Evolutionary conservation across 305 asterid genomes (phyloP).

Genomic region (Vinca major): DNA sequence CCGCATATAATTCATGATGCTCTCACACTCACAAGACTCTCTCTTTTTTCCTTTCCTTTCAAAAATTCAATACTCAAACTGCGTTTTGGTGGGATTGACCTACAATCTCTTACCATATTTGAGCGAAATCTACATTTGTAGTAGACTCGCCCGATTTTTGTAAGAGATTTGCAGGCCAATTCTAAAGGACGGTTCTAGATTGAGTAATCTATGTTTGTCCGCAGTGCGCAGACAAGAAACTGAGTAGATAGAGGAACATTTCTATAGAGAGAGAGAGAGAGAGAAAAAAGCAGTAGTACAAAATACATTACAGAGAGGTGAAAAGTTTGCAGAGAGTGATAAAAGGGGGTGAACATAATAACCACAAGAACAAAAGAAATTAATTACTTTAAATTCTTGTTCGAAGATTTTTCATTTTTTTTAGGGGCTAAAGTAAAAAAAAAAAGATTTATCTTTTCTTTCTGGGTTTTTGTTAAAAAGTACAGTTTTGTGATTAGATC

Average conservation of each 20-base stretch:
- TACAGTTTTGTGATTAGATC: conserved; percentile 22
- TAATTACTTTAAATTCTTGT: neutral
- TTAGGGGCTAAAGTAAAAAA: neutral
- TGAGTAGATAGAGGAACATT: too few relatives aligned
- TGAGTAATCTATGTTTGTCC: neutral
- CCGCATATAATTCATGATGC: too few relatives aligned
- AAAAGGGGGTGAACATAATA: conserved; percentile 14
- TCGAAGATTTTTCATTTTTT: neutral
- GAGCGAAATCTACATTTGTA: too few relatives aligned
- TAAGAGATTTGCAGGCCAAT: too few relatives aligned
- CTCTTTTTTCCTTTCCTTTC: too few relatives aligned
- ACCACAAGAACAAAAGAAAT: conserved; percentile 1
- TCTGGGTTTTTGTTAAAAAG: conserved; percentile 8
- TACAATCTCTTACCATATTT: too few relatives aligned
- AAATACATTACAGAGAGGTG: conserved; percentile 21
- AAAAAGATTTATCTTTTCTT: conserved; percentile 7
- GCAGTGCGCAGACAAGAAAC: conserved; percentile 8
- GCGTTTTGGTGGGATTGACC: too few relatives aligned
- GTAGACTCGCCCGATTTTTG: too few relatives aligned
- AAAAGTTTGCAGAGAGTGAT: conserved; percentile 20
- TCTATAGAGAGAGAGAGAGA: conserved; percentile 21
- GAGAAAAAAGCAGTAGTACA: conserved; percentile 11
- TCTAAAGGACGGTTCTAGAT: too few relatives aligned
- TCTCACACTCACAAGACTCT: too few relatives aligned
- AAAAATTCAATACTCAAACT: too few relatives aligned